phyloP scores from a whole-genome alignment of 2,329 filamentous ascomycete species.

The Pezicula neosporulosa region DNA sequence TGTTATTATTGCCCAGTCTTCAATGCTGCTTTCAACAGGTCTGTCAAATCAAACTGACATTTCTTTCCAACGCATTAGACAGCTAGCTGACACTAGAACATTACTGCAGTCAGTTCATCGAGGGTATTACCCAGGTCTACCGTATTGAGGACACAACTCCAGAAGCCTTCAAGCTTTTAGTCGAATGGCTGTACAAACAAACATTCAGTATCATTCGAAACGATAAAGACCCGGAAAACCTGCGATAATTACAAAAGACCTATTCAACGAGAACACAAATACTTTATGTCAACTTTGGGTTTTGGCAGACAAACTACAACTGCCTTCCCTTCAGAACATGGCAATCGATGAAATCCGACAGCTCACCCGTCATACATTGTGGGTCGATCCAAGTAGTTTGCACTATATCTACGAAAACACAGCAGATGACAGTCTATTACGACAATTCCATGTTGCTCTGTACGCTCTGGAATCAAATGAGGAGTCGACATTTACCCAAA shows the following conservation, averaged over 20 bases:
- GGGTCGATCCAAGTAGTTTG: too few species aligned
- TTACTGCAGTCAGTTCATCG: conserved; percentile 2
- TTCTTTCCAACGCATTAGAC: too few species aligned
- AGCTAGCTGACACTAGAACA: too few species aligned
- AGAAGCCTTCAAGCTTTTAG: conserved; percentile 2
- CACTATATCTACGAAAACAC: too few species aligned
- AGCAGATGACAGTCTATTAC: too few species aligned
- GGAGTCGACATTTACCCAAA: too few species aligned
- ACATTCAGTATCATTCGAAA: conserved; percentile 2
- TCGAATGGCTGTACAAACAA: neutral
- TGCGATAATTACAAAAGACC: too few species aligned
- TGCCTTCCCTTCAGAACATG: conserved; percentile 1
- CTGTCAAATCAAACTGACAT: too few species aligned
- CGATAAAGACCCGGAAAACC: too few species aligned
- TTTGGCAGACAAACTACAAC: conserved; percentile 6
- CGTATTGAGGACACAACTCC: neutral
- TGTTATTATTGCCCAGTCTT: conserved; percentile 2
- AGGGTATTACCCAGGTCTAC: conserved; percentile 3
- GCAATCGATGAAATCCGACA: neutral
- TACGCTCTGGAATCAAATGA: too few species aligned
- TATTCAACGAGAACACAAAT: neutral
- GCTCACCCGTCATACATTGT: neutral
- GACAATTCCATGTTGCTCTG: too few species aligned
- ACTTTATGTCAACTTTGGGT: conserved; percentile 40
- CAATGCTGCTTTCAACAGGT: conserved; percentile 6